Base-by-base conservation (phyloP, 164 flowering plant species). In the Stephania japonica region DNA sequence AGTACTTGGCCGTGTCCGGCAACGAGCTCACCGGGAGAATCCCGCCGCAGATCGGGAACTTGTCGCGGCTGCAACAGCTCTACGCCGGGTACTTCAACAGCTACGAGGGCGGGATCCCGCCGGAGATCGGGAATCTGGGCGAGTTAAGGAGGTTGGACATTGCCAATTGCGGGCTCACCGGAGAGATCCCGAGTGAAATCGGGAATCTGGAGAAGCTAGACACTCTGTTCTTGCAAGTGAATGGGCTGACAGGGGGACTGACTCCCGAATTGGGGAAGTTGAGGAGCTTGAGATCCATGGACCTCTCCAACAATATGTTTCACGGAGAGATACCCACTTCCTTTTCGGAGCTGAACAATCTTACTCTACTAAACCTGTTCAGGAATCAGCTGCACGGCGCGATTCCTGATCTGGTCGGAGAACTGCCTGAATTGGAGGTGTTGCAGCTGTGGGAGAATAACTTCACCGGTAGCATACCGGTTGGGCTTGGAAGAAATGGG, bases 361-460 rank as follows among this genome's bases (percentile, higher is more conserved):
- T 96, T 63, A 93, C 99, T 4, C 86, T 93, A 5, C 61, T 96
- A 78, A 93, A 93, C 75, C 84, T 96, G 23, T 93, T 96, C 72
- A 75, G 98, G 41, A 96, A 96, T 85, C 87, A 84, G 83, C 85
- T 96, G 3, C 87, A 92, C 79, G 98, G 99, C 0, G 78, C 89
- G 38, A 87, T 96, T 6, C 99, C 99, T 13, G 91, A 81, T 56
- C 92, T 92, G 44, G 81, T 96, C 27, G 95, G 86, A 0, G 98
- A 91, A 13, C 67, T 92, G 75, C 97, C 98, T 61, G 75, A 80
- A 76, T 79, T 96, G 27, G 90, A 96, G 81, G 99, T 93, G 6
- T 68, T 96, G 76, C 97, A 93, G 87, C 78, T 96, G 3, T 96
- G 98, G 99, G 97, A 93, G 75, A 96, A 96, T 72, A 96, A 92